Evolutionary conservation across 495 filamentous ascomycete genomes (phyloP), one percentile per base, ranked within the genome.

Genomic region (Talaromyces trachyspermus): DNA sequence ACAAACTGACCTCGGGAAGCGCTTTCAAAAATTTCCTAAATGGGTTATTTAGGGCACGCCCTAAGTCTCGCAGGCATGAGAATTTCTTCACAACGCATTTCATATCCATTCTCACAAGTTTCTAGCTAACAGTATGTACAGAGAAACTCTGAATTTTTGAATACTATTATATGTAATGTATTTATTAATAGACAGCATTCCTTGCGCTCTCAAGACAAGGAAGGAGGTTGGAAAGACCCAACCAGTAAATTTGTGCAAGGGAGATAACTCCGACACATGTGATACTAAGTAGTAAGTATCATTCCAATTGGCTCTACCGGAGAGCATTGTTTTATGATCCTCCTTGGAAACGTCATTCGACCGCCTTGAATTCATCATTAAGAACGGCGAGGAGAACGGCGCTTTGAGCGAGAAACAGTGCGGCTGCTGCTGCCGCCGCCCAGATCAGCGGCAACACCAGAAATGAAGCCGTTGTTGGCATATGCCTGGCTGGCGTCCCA

Each of bases 401-500:
- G 39, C 39, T 25, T 42, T 15, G 26, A 15, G 20, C 39, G 39
- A 11, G 39, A 49, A 30, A 69, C 61, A 2, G 53, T 32, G 22
- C 18, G 37, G 7, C 27, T 50, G 33, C 36, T 23, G 25, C n/a
- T 53, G 7, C 33, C 12, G 35, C 25, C 38, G 44, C 43, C 30
- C 32, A 53, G 43, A 2, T 53, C 36, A 9, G 29, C 23, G 19
- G 35, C 46, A 30, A 75, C 55, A 20, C 43, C 47, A 26, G 60
- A 57, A 50, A 85, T 58, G 55, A 81, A 82, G 5, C 80, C 80
- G 7, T 51, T 5, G 56, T 86, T 86, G 25, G 57, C 62, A 54
- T 75, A 78, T 1, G 76, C 78, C 64, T 83, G 78, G 10, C 64
- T 75, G 52, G 75, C 75, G 68, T 87, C 84, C 84, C 83, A 87